Conservation (phyloP, 2,329 filamentous ascomycete species). For the Alternaria longipes region DNA sequence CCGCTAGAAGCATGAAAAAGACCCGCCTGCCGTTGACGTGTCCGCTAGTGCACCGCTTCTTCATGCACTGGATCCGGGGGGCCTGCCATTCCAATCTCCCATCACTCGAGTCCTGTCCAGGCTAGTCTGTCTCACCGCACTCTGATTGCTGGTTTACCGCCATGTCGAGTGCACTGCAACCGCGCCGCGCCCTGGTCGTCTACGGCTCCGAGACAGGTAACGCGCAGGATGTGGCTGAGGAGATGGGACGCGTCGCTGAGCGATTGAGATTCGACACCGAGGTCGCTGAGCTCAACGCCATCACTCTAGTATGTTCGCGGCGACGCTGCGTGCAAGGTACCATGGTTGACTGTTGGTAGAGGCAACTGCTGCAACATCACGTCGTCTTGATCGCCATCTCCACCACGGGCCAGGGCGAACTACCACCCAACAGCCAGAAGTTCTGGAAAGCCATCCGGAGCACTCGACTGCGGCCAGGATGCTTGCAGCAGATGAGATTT, state of each 20-base stretch:
- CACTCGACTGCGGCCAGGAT: slow-evolving; percentile 77
- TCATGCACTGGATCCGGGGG: slow-evolving; percentile 26
- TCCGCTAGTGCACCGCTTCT: slow-evolving; percentile 40
- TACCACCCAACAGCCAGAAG: slow-evolving; percentile 80
- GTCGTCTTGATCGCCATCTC: slow-evolving; percentile 84
- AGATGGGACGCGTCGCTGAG: slow-evolving; percentile 77
- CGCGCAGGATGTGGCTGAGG: slow-evolving; percentile 87
- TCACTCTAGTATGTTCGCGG: slow-evolving; percentile 72
- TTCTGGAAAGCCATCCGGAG: slow-evolving; percentile 89
- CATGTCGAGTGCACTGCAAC: slow-evolving; percentile 28
- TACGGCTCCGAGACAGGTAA: slow-evolving; percentile 98
- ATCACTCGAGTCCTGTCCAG: slow-evolving; percentile 18
- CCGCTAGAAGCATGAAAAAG: slow-evolving; percentile 30
- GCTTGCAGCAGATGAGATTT: slow-evolving; percentile 74
- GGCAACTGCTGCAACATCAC: slow-evolving; percentile 56
- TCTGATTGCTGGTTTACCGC: slow-evolving; percentile 15
- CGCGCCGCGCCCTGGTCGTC: slow-evolving; percentile 71
- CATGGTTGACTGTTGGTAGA: slow-evolving; percentile 37
- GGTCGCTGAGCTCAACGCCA: slow-evolving; percentile 78
- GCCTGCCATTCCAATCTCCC: slow-evolving; percentile 27
- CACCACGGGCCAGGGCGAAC: slow-evolving; percentile 93
- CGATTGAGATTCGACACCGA: slow-evolving; percentile 80
- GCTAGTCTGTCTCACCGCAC: slow-evolving; percentile 35
- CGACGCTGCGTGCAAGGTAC: not conserved
- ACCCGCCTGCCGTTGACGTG: slow-evolving; percentile 40